Conservation (phyloP, 2,329 filamentous ascomycete genomes). For the Ophiostoma fasciatum region DNA sequence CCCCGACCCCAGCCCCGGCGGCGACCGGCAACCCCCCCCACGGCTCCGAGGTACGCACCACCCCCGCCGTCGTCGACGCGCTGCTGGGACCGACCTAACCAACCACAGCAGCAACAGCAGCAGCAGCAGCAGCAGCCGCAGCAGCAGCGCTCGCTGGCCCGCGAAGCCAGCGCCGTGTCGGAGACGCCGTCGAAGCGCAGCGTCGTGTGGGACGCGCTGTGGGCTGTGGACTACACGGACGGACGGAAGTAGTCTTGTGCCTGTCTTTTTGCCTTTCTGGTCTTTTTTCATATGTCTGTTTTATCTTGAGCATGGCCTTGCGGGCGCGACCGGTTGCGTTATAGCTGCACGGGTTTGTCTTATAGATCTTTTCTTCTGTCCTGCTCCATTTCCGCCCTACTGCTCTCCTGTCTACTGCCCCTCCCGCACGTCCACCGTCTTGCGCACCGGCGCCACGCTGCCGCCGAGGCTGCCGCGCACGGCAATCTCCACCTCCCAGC, state of each 20-base stretch:
- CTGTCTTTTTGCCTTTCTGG: neutral
- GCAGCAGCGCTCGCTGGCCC: too few relatives aligned
- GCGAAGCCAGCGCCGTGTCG: slow-evolving; percentile 23
- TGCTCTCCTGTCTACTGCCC: slow-evolving; percentile 11
- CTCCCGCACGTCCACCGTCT: slow-evolving; percentile 20
- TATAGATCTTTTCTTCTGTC: neutral
- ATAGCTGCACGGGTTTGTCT: too few relatives aligned
- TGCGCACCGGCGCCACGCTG: slow-evolving; percentile 16
- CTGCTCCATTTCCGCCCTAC: neutral
- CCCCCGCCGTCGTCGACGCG: slow-evolving; percentile 24
- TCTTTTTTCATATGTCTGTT: neutral
- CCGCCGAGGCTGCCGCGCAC: slow-evolving; percentile 13
- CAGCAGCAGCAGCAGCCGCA: too few relatives aligned
- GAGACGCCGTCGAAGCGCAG: slow-evolving; percentile 33
- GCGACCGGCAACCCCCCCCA: slow-evolving; percentile 10
- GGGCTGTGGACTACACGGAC: slow-evolving; percentile 45
- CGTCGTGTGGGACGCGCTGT: slow-evolving; percentile 47
- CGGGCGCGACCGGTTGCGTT: neutral
- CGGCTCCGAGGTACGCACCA: slow-evolving; percentile 35
- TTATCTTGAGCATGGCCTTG: neutral
- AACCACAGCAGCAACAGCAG: too few relatives aligned
- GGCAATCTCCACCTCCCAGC: slow-evolving; percentile 23
- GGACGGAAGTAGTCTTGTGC: slow-evolving; percentile 16
- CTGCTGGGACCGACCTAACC: slow-evolving; percentile 35
- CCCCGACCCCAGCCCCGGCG: neutral